Percentiles rank a stretch among this genome's conserved stretches.
phyloP scores from a whole-genome alignment of 2,329 filamentous ascomycete genomes.

The Erysiphe pulchra region DNA sequence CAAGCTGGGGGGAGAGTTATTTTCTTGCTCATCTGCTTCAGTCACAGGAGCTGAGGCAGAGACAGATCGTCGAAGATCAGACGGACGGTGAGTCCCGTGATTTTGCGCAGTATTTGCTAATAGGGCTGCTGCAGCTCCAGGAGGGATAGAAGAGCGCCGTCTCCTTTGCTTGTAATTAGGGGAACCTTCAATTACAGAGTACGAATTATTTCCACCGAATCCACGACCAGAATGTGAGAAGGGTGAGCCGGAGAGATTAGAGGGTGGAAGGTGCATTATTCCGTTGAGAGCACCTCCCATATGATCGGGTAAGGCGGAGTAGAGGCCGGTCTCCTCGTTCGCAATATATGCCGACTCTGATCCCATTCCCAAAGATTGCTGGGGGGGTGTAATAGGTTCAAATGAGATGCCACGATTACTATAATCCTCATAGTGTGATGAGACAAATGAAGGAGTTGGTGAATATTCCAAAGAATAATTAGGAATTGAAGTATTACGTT shows the following conservation, averaged over 20 bases:
- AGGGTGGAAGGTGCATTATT: slow-evolving; percentile 74
- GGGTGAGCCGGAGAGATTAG: slow-evolving; percentile 56
- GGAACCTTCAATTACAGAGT: slow-evolving; percentile 90
- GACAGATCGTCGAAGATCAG: slow-evolving; percentile 74
- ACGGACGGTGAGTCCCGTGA: slow-evolving; percentile 47
- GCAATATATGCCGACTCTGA: slow-evolving; percentile 90
- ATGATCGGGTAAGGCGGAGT: slow-evolving; percentile 83
- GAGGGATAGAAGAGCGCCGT: slow-evolving; percentile 76
- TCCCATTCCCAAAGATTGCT: slow-evolving; percentile 58
- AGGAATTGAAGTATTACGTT: slow-evolving; percentile 95
- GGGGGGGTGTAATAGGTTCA: slow-evolving; percentile 87
- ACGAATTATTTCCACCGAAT: slow-evolving; percentile 53
- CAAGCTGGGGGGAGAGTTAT: slow-evolving; percentile 56
- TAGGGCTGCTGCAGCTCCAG: slow-evolving; percentile 43
- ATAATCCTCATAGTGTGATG: slow-evolving; percentile 96
- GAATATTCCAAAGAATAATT: slow-evolving; percentile 90
- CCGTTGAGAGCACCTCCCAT: slow-evolving; percentile 49
- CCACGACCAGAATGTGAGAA: slow-evolving; percentile 45
- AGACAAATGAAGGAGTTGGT: slow-evolving; percentile 88
- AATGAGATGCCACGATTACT: slow-evolving; percentile 89
- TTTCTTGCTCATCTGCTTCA: slow-evolving; percentile 53
- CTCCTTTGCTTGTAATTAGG: slow-evolving; percentile 96
- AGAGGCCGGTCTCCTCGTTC: slow-evolving; percentile 89
- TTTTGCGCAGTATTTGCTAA: slow-evolving; percentile 31
- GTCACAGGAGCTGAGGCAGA: slow-evolving; percentile 65